Evolutionary conservation across 2,329 filamentous ascomycete genomes (phyloP), one percentile per base, ranked within the genome.

Genomic region (Pseudopithomyces chartarum): DNA sequence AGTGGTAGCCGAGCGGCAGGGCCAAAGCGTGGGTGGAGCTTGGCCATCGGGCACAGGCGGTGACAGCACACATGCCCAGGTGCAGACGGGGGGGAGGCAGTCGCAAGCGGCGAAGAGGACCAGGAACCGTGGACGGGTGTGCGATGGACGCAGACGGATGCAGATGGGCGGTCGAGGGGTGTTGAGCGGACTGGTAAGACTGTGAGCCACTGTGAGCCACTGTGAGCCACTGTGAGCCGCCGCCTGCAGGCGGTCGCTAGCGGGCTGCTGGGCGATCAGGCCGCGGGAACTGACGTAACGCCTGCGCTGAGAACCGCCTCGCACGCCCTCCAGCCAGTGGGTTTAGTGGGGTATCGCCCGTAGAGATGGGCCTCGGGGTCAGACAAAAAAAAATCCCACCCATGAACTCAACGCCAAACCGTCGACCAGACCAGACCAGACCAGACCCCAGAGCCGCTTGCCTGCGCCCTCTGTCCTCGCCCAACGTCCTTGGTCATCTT

Each of bases 1-100:
- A 54, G 57, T 54, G 55, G 57, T 54, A 64, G 59, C 62, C 61
- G 62, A 65, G 62, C 57, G 64, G 64, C 70, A 72, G 67, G 69
- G 69, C 67, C 55, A 45, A 57, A 55, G 59, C 58, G 60, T 22
- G 33, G 46, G 33, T 49, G 33, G 33, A 49, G 46, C 46, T 33
- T 56, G 50, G 45, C 54, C 54, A 54, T 34, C 22, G 23, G 34
- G 38, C 32, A 45, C 48, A 38, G 26, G 34, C 40, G 19, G 19
- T 26, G 47, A 32, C 34, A 40, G 47, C 47, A 50, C 33, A 20
- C 36, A 34, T 34, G 13, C 26, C 13, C 19, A 13, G 13, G 10
- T 38, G 7, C 47, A 50, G 47, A 29, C 19, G 22, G 20, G n/a
- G 17, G 29, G 20, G n/a, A 11, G 29, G 20, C n/a, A 23, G 22